These are phyloP conservation scores for Passiflora organensis DNA, from an alignment of 345 rosid genomes.

Conservation along the genomic window DNA sequence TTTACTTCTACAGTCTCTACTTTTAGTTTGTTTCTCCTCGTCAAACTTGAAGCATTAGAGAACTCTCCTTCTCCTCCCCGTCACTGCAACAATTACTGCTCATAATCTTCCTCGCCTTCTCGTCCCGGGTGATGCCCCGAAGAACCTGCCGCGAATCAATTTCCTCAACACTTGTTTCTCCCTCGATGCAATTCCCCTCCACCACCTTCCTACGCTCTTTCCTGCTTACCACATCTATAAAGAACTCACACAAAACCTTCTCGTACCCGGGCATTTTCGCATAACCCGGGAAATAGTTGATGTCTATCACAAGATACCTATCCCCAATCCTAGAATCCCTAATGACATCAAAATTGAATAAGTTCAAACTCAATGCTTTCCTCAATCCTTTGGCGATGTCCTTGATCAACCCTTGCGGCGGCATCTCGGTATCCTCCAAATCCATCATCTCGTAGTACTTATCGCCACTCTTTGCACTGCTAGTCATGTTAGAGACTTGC, in stretches of 20 bases:
- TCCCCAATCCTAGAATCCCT: constrained; percentile 43
- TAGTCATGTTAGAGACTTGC: constrained; percentile 48
- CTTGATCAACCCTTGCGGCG: constrained; percentile 36
- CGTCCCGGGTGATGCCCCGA: constrained; percentile 11
- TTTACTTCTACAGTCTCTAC: background rate
- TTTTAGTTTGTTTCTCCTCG: constrained; percentile 3
- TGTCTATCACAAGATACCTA: constrained; percentile 54
- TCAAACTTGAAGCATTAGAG: constrained; percentile 18
- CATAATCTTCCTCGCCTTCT: constrained; percentile 18
- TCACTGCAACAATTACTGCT: constrained; percentile 16
- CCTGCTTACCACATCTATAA: constrained; percentile 32
- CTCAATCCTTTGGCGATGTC: constrained; percentile 50
- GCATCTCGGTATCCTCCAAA: constrained; percentile 41
- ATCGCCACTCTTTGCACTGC: constrained; percentile 26
- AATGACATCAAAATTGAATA: constrained; percentile 62
- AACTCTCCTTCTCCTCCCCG: constrained; percentile 25
- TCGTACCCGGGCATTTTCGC: constrained; percentile 58
- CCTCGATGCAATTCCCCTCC: constrained; percentile 13
- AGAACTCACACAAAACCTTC: constrained; percentile 46
- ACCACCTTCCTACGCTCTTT: constrained; percentile 14
- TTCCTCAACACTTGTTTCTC: background rate
- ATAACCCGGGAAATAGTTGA: constrained; percentile 63
- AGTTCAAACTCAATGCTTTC: constrained; percentile 38
- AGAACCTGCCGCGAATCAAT: background rate
- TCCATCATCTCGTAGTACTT: constrained; percentile 31